These are phyloP conservation scores for Solanum infundibuliforme DNA, from an alignment of 257 asterid species.

Conservation along the genomic window DNA sequence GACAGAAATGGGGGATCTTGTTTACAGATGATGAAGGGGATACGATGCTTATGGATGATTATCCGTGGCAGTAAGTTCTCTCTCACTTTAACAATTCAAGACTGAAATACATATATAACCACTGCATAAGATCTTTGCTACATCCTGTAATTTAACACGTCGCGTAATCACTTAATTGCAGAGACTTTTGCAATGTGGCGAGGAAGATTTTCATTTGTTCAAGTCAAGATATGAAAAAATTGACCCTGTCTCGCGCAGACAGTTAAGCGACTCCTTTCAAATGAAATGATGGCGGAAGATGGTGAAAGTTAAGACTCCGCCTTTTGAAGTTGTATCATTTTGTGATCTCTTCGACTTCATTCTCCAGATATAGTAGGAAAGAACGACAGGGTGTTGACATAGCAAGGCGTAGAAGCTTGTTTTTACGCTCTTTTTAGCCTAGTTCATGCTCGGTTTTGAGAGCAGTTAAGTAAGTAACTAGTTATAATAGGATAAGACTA, in stretches of 20 bases:
- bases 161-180: conserved; percentile 15
- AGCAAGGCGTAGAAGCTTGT: neutral
- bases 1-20: conserved; percentile 75
- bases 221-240: conserved; percentile 68
- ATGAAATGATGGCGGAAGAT: neutral
- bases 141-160: neutral
- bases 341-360: neutral
- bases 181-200: conserved; percentile 77
- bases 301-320: neutral
- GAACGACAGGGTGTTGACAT: neutral
- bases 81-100: neutral
- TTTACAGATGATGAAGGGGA: conserved; percentile 94
- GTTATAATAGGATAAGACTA: conserved; percentile 1
- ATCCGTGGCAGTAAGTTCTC: conserved; percentile 93
- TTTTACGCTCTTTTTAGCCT: neutral
- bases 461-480: conserved; percentile 12
- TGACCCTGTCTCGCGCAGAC: conserved; percentile 34
- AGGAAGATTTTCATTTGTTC: conserved; percentile 63
- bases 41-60: conserved; percentile 91
- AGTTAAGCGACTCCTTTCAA: conserved; percentile 22
- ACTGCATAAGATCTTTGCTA: neutral
- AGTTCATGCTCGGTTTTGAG: conserved; percentile 15
- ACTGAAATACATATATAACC: neutral
- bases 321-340: neutral
- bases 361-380: neutral